Evolutionary conservation across 768 basidiomycete genomes (phyloP).

Genomic region (Pisolithus marmoratus): DNA sequence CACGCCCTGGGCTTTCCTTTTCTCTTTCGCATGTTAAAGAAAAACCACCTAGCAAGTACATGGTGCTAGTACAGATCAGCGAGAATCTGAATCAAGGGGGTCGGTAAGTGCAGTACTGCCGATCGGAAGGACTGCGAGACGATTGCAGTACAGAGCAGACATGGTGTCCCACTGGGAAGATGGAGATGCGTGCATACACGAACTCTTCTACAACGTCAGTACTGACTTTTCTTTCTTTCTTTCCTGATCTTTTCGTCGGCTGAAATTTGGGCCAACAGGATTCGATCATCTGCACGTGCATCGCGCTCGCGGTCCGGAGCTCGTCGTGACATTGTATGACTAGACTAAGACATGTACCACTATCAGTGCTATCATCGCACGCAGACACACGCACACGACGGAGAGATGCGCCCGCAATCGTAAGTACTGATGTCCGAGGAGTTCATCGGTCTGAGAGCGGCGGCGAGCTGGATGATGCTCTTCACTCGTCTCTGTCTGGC

Average conservation of each 20-base stretch:
- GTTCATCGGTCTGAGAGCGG: background rate
- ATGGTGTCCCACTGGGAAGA: conserved; percentile 89
- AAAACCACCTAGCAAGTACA: conserved; percentile 64
- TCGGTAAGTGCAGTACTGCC: conserved; percentile 44
- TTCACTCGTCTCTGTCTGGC: background rate
- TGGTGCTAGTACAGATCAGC: conserved; percentile 79
- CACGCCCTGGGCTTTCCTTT: background rate
- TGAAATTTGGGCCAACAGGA: conserved; percentile 47
- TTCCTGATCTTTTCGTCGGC: background rate
- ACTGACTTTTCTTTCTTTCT: conserved; percentile 3
- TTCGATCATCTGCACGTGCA: conserved; percentile 60
- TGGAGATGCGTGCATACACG: conserved; percentile 69
- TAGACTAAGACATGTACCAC: background rate
- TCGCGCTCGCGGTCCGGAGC: conserved; percentile 56
- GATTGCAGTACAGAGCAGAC: conserved; percentile 50
- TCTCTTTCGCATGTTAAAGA: conserved; percentile 6
- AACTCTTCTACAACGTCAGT: conserved; percentile 74
- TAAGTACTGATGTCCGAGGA: background rate
- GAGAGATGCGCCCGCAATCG: background rate
- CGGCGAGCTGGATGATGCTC: background rate
- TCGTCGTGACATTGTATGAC: conserved; percentile 18
- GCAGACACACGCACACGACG: too few relatives aligned
- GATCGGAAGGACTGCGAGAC: conserved; percentile 2
- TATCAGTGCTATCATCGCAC: too few relatives aligned
- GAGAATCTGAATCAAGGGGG: conserved; percentile 84